Evolutionary conservation across 768 basidiomycete genomes (phyloP).

Genomic region (Rhodotorula graminis): DNA sequence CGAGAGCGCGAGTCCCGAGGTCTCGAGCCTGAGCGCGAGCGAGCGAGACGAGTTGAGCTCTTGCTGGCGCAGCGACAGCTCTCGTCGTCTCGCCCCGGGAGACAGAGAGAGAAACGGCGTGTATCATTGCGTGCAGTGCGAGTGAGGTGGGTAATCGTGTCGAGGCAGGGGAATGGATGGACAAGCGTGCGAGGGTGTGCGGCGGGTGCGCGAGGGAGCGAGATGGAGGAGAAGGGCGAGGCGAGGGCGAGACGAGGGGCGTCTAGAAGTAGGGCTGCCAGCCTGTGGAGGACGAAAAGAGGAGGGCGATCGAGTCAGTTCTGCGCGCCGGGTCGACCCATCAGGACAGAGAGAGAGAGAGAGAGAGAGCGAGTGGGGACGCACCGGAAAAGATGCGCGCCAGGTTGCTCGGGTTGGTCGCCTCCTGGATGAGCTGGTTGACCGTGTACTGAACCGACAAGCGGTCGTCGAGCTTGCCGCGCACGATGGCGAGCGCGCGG

Average conservation of each 20-base stretch:
- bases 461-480: conserved; percentile 72
- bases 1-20: not conserved
- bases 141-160: not conserved
- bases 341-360: too few relatives aligned
- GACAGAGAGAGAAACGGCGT: not conserved
- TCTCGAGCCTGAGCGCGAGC: too few relatives aligned
- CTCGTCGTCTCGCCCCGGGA: not conserved
- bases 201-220: conserved; percentile 46
- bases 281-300: not conserved
- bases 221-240: conserved; percentile 53
- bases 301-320: too few relatives aligned
- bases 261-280: conserved; percentile 30
- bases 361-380: not conserved
- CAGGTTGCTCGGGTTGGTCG: conserved; percentile 70
- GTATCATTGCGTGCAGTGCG: not conserved
- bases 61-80: too few relatives aligned
- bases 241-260: too few relatives aligned
- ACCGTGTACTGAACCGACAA: conserved; percentile 90
- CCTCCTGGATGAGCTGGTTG: conserved; percentile 84
- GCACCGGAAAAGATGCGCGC: conserved; percentile 69
- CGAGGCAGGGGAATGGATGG: too few relatives aligned
- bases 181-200: too few relatives aligned
- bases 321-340: too few relatives aligned
- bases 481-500: conserved; percentile 73
- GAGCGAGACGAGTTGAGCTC: too few relatives aligned